Percentiles rank a stretch among this genome's conserved stretches.
Evolutionary conservation across 2,329 filamentous ascomycete genomes (phyloP).

Genomic region (Fusarium sp.): DNA sequence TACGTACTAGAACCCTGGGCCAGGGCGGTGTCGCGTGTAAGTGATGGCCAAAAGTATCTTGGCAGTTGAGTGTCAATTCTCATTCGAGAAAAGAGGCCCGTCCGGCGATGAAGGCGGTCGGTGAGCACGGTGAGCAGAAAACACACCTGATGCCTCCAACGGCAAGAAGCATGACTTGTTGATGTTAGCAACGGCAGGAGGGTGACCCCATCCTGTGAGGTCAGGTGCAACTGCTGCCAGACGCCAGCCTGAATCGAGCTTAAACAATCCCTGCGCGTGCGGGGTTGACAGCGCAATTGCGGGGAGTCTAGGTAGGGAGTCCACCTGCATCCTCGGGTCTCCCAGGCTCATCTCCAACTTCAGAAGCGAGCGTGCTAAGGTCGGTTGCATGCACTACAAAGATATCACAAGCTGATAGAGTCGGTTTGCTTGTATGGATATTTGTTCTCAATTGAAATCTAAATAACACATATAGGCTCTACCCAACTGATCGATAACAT

Average conservation of each 20-base stretch:
- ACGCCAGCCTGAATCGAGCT: slow-evolving; percentile 23
- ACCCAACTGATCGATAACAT: too few species aligned
- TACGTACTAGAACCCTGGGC: background rate
- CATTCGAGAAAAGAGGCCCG: background rate
- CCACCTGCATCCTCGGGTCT: slow-evolving; percentile 1
- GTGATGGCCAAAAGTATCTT: slow-evolving; percentile 5
- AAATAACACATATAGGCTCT: too few species aligned
- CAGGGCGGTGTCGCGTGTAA: slow-evolving; percentile 5
- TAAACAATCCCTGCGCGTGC: slow-evolving; percentile 37
- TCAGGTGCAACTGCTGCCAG: slow-evolving; percentile 23
- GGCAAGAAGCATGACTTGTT: slow-evolving; percentile 6
- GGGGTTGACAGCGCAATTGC: slow-evolving; percentile 40
- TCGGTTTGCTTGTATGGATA: background rate
- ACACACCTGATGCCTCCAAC: slow-evolving; percentile 11
- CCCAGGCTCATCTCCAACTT: slow-evolving; percentile 1
- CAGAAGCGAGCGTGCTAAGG: background rate
- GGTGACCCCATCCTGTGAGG: slow-evolving; percentile 21
- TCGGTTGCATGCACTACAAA: background rate
- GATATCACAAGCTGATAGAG: background rate
- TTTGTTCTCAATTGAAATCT: too few species aligned
- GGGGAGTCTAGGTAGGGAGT: slow-evolving; percentile 15
- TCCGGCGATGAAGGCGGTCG: background rate
- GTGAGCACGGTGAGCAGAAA: slow-evolving; percentile 12
- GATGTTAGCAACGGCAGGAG: slow-evolving; percentile 9
- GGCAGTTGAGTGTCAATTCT: background rate